phyloP scores from a whole-genome alignment of 768 basidiomycete genomes.

The Melanogaster broomeanus region DNA sequence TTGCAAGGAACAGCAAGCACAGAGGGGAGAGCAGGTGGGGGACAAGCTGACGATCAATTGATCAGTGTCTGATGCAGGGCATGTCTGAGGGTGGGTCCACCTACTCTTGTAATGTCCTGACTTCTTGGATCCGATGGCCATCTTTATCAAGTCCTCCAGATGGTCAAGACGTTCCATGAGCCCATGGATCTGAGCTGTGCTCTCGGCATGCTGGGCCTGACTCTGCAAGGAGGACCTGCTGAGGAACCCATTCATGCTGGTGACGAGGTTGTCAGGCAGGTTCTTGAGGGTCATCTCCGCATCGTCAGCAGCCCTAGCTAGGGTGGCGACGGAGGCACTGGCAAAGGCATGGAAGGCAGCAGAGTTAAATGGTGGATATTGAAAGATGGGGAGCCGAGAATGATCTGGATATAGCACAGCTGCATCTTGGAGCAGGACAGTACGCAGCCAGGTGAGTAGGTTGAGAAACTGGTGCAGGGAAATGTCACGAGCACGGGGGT shows the following conservation, averaged over 20 bases:
- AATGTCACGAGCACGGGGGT: no score
- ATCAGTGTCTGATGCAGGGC: no score
- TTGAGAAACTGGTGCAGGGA: slow-evolving; percentile 29
- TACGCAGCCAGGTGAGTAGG: slow-evolving; percentile 24
- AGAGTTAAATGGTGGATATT: slow-evolving; percentile 29
- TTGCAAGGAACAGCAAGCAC: no score
- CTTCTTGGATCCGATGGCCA: no score
- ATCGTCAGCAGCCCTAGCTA: slow-evolving; percentile 18
- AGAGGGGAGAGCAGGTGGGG: no score
- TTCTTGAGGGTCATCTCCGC: slow-evolving; percentile 16
- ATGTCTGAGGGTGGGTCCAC: no score
- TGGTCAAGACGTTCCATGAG: no score
- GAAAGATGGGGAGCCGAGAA: slow-evolving; percentile 25
- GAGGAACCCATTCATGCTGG: slow-evolving; percentile 15
- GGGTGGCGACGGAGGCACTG: not conserved
- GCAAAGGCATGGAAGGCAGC: slow-evolving; percentile 23
- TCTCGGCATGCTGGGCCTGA: no score
- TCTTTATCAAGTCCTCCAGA: no score
- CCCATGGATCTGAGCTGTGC: no score
- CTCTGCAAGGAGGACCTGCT: not conserved
- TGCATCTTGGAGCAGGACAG: slow-evolving; percentile 37
- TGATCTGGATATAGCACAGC: slow-evolving; percentile 28
- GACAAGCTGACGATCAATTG: no score
- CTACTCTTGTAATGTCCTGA: no score
- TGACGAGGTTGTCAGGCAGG: slow-evolving; percentile 23